Conservation (phyloP, 2,329 filamentous ascomycete species). For the Colletotrichum cereale region DNA sequence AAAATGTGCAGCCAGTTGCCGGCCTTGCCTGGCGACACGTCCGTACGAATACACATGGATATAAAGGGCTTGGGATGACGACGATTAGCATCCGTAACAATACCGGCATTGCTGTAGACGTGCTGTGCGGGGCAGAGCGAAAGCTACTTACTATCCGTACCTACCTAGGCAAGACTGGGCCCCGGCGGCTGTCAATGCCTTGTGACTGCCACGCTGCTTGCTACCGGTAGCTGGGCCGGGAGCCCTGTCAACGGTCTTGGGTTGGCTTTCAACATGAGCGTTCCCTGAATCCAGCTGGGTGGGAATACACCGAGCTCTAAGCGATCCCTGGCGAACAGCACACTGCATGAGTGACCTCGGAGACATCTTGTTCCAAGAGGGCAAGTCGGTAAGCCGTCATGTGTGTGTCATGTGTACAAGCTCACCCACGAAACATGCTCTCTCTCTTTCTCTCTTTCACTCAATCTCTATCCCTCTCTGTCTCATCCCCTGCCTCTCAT, state of each 20-base stretch:
- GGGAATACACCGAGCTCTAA: background rate
- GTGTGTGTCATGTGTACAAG: background rate
- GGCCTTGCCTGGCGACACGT: background rate
- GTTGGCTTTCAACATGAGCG: background rate
- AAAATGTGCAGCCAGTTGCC: background rate
- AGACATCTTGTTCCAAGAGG: background rate
- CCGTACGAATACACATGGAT: background rate
- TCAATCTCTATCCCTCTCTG: background rate
- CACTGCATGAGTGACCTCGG: conserved; percentile 20
- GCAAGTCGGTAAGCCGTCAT: background rate
- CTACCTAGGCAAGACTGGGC: background rate
- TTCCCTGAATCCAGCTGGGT: background rate
- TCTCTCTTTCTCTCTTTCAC: background rate
- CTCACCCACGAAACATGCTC: background rate
- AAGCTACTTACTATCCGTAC: no score
- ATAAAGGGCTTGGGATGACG: background rate
- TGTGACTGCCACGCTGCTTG: background rate
- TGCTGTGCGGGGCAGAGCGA: background rate
- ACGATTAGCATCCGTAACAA: background rate
- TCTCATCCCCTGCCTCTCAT: background rate
- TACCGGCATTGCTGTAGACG: background rate
- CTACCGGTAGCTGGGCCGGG: background rate
- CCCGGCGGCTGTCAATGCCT: conserved; percentile 12
- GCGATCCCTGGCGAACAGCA: background rate
- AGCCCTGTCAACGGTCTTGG: background rate